Evolutionary conservation across 495 filamentous ascomycete genomes (phyloP).

Genomic region (Neurospora sp.): DNA sequence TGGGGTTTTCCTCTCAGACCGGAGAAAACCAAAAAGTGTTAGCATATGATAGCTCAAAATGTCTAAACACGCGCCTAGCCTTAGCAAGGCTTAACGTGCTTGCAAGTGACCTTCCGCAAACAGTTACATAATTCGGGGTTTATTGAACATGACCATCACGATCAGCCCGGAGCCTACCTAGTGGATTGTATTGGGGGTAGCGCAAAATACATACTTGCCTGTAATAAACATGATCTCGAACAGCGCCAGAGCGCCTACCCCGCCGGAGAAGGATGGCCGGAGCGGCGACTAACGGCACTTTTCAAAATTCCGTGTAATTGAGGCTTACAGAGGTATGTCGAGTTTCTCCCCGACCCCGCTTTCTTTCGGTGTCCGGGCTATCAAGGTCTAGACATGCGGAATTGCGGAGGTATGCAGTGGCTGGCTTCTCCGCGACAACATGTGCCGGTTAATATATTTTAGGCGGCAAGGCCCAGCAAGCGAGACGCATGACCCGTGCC

Average conservation of each 20-base stretch:
- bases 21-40: not conserved
- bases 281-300: not conserved
- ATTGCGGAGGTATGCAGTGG: not conserved
- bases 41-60: not conserved
- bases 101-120: not conserved
- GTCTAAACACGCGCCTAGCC: not conserved
- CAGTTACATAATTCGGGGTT: not conserved
- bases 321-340: not conserved
- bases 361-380: not conserved
- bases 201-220: not conserved
- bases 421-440: not conserved
- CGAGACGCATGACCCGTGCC: not conserved
- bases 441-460: constrained; percentile 20
- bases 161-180: not conserved
- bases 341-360: not conserved
- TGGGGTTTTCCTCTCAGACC: not conserved
- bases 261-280: not conserved
- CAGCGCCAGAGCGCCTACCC: not conserved
- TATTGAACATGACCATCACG: not conserved
- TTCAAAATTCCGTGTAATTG: not conserved
- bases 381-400: constrained; percentile 9
- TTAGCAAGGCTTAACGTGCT: not conserved
- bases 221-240: not conserved
- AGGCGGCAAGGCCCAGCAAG: not conserved
- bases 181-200: not conserved